phyloP scores from a whole-genome alignment of 352 stramenopile genomes.

The Phytopythium vexans region DNA sequence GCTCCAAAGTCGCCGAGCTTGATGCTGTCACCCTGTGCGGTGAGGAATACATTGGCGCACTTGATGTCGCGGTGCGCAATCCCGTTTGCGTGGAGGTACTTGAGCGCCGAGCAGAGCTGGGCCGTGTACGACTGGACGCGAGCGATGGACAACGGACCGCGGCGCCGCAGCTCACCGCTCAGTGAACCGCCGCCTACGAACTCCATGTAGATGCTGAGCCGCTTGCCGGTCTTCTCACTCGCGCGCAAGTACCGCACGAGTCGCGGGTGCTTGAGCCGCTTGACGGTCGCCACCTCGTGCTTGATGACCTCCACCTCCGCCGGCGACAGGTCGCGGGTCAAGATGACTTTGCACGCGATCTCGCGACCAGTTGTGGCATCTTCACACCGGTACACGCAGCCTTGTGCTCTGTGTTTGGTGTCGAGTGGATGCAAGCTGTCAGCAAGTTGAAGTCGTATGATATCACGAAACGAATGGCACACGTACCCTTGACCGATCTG shows the following conservation, averaged over 20 bases:
- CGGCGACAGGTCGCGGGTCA: conserved; percentile 46
- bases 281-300: conserved; percentile 65
- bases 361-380: conserved; percentile 45
- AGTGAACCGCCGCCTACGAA: conserved; percentile 83
- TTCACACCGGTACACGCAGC: conserved; percentile 69
- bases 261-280: conserved; percentile 48
- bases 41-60: conserved; percentile 81
- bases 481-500: conserved; percentile 76
- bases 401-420: conserved; percentile 51
- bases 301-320: conserved; percentile 58
- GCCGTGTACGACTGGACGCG: conserved; percentile 60
- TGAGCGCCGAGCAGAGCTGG: conserved; percentile 80
- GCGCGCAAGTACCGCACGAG: conserved; percentile 68
- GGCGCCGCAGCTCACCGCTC: conserved; percentile 45
- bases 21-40: conserved; percentile 19
- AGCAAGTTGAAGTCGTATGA: not conserved
- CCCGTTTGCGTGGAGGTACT: conserved; percentile 82
- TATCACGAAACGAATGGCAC: not conserved
- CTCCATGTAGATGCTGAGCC: conserved; percentile 86
- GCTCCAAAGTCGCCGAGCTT: conserved; percentile 81
- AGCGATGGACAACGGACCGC: conserved; percentile 39
- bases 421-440: conserved; percentile 2
- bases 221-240: conserved; percentile 50
- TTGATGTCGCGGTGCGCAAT: conserved; percentile 90
- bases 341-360: conserved; percentile 71